Percentiles rank a stretch among this genome's conserved stretches.
Conservation (phyloP, 2,329 filamentous ascomycete genomes). For the Berkeleyomyces rouxiae region DNA sequence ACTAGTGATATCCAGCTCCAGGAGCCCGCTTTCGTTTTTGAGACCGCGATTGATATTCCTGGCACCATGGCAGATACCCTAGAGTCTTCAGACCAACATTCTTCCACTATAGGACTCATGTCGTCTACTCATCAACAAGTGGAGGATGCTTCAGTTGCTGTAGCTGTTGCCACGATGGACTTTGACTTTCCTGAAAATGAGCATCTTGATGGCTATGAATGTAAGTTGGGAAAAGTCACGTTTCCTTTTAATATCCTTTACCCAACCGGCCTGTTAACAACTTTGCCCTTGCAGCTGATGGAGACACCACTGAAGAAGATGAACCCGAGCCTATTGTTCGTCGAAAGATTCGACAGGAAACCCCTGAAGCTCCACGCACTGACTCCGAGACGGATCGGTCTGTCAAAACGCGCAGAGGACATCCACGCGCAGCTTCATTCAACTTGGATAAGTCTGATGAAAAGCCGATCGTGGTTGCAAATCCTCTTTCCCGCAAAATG, state of each 20-base stretch:
- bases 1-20: conserved; percentile 21
- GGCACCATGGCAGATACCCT: conserved; percentile 17
- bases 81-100: conserved; percentile 17
- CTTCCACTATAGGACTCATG: conserved; percentile 11
- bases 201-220: conserved; percentile 41
- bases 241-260: conserved; percentile 4
- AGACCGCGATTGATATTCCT: conserved; percentile 27
- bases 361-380: conserved; percentile 31
- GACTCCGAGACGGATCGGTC: conserved; percentile 25
- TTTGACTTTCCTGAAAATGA: conserved; percentile 23
- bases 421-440: conserved; percentile 38
- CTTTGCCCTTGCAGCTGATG: conserved; percentile 31
- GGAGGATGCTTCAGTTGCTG: neutral
- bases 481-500: conserved; percentile 41
- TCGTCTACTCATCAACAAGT: neutral
- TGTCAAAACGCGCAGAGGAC: conserved; percentile 23
- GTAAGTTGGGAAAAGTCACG: conserved; percentile 21
- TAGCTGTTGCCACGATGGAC: conserved; percentile 14
- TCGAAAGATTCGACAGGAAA: conserved; percentile 29
- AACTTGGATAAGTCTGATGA: conserved; percentile 35
- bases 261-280: neutral
- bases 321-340: conserved; percentile 32
- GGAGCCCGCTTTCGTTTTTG: conserved; percentile 16
- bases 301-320: conserved; percentile 46
- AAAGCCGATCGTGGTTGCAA: conserved; percentile 42